Evolutionary conservation across 495 filamentous ascomycete genomes (phyloP), one percentile per base, ranked within the genome.

Genomic region (Durotheca rogersii): DNA sequence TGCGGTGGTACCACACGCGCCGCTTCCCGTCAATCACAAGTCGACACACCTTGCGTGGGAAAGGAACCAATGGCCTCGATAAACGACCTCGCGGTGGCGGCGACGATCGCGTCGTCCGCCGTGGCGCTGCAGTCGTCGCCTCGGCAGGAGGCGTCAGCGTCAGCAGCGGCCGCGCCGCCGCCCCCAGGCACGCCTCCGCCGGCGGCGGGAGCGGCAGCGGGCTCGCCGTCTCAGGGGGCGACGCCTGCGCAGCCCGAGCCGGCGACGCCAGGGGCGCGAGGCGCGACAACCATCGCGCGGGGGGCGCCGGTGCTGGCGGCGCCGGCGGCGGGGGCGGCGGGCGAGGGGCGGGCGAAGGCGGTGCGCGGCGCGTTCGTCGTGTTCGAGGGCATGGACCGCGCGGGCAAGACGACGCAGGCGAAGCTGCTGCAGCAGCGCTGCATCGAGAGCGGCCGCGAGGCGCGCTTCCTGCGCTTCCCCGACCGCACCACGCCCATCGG

Each of bases 381-480:
- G 12, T 84, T 98, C 47, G 93, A 98, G 71, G 93, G 93, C 18
- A 81, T 98, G 43, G 93, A 98, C 64, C 86, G 89, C 48, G 87
- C 91, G 29, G 93, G 93, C 31, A 98, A 98, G 77, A 93, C 91
- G 3, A 96, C 92, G 21, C 93, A 98, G 76, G 90, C 88, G 56
- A 78, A 85, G 47, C 74, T 81, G 43, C 74, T 98, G 43, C 83
- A 66, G 69, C 80, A 61, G 76, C 68, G 51, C 73, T 95, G 53
- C 67, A 81, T 70, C 58, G 74, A 53, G 61, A 75, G 61, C 21
- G 87, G 88, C 1, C 75, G 78, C 17, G 69, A 75, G 27, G 87
- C 89, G 19, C 82, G 82, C 61, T 81, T 86, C 51, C 78, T 96
- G 73, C 77, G 90, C 42, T 97, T 98, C 69, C 93, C 93, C 62